Evolutionary conservation across 495 filamentous ascomycete species (phyloP).

Genomic region (Aspergillus heteromorphus): DNA sequence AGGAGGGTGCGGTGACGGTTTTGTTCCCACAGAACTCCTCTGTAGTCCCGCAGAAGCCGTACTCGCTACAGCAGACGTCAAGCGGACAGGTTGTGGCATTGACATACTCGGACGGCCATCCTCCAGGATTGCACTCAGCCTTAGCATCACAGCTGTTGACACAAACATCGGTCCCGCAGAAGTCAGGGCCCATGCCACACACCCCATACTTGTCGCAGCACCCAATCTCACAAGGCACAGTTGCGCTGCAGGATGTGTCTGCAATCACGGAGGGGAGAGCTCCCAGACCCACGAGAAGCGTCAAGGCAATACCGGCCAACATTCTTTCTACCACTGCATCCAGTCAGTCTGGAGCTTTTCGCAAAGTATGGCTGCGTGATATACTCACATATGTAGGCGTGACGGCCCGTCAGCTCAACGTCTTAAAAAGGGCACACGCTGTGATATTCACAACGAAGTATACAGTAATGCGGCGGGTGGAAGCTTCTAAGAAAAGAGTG

Average conservation of each 20-base stretch:
- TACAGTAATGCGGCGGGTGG: no score
- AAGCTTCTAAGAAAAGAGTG: no score
- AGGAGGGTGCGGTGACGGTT: slow-evolving; percentile 7
- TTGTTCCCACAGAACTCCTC: slow-evolving; percentile 18
- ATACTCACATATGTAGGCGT: no score
- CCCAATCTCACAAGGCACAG: slow-evolving; percentile 14
- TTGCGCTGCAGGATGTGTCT: slow-evolving; percentile 6
- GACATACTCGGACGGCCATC: slow-evolving; percentile 12
- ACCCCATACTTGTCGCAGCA: slow-evolving; percentile 19
- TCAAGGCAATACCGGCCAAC: neutral
- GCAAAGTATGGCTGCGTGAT: no score
- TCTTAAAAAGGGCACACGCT: no score
- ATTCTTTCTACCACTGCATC: neutral
- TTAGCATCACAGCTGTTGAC: slow-evolving; percentile 19
- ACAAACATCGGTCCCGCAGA: slow-evolving; percentile 15
- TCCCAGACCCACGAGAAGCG: neutral
- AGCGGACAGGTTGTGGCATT: slow-evolving; percentile 20
- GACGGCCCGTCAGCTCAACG: no score
- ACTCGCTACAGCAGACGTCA: slow-evolving; percentile 32
- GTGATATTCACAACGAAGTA: no score
- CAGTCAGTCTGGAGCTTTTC: no score
- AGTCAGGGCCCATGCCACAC: slow-evolving; percentile 23
- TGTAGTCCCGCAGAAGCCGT: slow-evolving; percentile 27
- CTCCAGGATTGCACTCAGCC: slow-evolving; percentile 23
- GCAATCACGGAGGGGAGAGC: neutral